These are phyloP conservation scores for Venturia nashicola DNA, from an alignment of 2,329 filamentous ascomycete species.

Conservation along the genomic window DNA sequence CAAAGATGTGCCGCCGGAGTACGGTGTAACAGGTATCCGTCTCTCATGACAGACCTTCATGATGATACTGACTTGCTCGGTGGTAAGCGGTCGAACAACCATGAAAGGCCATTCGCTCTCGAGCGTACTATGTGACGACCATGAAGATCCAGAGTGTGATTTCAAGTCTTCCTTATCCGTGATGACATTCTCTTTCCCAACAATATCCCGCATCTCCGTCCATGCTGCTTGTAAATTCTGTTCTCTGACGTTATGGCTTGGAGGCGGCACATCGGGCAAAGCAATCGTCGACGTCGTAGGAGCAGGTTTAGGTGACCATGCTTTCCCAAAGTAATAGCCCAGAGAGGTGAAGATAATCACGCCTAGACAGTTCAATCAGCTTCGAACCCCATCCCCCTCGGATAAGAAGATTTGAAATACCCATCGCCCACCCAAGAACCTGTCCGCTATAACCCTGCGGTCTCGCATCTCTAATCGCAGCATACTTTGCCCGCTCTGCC, in stretches of 20 bases:
- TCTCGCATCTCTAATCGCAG: conserved; percentile 18
- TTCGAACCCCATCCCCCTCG: conserved; percentile 18
- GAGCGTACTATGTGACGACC: conserved; percentile 41
- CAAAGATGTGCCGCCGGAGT: conserved; percentile 77
- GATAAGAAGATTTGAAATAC: background rate
- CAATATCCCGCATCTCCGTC: conserved; percentile 48
- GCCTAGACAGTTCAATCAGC: conserved; percentile 24
- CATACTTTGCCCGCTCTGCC: conserved; percentile 40
- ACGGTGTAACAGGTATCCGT: conserved; percentile 73
- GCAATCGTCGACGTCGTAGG: conserved; percentile 44
- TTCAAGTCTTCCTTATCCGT: conserved; percentile 41
- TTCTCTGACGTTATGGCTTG: conserved; percentile 42
- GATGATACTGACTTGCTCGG: conserved; percentile 72
- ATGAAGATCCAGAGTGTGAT: conserved; percentile 48
- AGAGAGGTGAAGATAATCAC: conserved; percentile 37
- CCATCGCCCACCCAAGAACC: background rate
- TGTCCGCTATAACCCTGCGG: conserved; percentile 8
- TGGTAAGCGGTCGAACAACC: conserved; percentile 64
- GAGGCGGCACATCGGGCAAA: conserved; percentile 34
- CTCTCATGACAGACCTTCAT: conserved; percentile 80
- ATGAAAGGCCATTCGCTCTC: conserved; percentile 38
- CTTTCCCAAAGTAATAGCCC: conserved; percentile 42
- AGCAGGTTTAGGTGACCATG: conserved; percentile 32
- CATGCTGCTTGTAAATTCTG: conserved; percentile 52
- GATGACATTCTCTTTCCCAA: conserved; percentile 52